A percentile compares a stretch with the other conserved stretches of the same genome.
These are phyloP conservation scores for Fusarium piperis DNA, from an alignment of 2,329 filamentous ascomycete genomes.

Conservation along the genomic window DNA sequence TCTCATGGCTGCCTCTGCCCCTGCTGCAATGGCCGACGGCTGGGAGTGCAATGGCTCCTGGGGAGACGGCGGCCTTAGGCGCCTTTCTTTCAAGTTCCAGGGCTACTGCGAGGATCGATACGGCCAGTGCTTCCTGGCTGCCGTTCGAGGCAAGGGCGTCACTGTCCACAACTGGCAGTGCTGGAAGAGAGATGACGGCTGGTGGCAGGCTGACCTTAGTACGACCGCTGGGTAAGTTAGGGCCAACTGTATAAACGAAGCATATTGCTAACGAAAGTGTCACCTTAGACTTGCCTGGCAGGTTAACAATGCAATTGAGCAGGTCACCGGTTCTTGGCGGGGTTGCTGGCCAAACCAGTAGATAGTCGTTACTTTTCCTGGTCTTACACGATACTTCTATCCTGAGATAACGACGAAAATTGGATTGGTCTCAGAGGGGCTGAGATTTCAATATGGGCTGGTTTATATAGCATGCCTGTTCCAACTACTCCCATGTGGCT, in stretches of 20 bases:
- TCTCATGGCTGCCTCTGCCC: background rate
- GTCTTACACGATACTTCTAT: background rate
- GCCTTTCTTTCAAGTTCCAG: background rate
- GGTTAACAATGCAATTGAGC: background rate
- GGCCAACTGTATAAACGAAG: background rate
- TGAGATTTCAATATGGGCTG: background rate
- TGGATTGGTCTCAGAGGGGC: background rate
- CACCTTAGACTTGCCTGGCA: background rate
- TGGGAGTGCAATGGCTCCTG: background rate
- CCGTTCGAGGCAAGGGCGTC: background rate
- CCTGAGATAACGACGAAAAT: background rate
- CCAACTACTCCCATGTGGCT: background rate
- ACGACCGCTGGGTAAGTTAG: background rate
- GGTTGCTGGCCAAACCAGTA: background rate
- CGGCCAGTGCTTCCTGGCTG: background rate
- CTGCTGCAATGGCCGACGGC: background rate
- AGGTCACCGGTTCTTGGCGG: background rate
- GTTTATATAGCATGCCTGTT: background rate
- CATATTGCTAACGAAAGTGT: background rate
- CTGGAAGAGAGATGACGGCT: background rate
- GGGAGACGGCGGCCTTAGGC: background rate
- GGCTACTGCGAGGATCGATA: background rate
- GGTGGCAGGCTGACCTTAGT: background rate
- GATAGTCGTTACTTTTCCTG: background rate
- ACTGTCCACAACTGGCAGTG: background rate